Evolutionary conservation across 2,329 filamentous ascomycete species (phyloP).

Genomic region (Aspergillus novofumigatus): DNA sequence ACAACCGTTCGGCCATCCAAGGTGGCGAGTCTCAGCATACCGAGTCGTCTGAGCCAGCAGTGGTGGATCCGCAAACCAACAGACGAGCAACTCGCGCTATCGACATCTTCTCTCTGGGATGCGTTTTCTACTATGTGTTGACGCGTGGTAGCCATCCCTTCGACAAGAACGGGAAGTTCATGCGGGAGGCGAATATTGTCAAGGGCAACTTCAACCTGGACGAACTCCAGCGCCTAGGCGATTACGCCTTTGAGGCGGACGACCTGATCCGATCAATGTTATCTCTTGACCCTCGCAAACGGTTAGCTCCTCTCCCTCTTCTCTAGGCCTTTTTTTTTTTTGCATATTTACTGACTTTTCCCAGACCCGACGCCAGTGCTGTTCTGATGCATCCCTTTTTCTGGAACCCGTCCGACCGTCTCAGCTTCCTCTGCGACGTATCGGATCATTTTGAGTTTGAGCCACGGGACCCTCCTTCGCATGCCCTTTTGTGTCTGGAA

Average conservation of each 20-base stretch:
- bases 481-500: conserved; percentile 58
- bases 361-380: conserved; percentile 64
- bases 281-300: conserved; percentile 58
- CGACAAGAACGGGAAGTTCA: conserved; percentile 89
- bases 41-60: conserved; percentile 47
- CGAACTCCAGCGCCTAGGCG: conserved; percentile 69
- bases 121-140: conserved; percentile 99
- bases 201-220: conserved; percentile 74
- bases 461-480: conserved; percentile 73
- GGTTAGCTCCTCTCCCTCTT: conserved; percentile 33
- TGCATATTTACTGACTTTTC: conserved; percentile 10
- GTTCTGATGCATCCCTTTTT: conserved; percentile 96
- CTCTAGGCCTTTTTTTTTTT: neutral
- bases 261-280: conserved; percentile 84
- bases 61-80: conserved; percentile 54
- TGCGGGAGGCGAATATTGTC: conserved; percentile 95
- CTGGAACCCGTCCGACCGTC: conserved; percentile 83
- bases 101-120: conserved; percentile 93
- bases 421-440: conserved; percentile 91
- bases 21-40: conserved; percentile 35
- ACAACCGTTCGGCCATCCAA: conserved; percentile 46
- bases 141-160: conserved; percentile 90
- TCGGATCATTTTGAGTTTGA: conserved; percentile 97
- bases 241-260: conserved; percentile 80
- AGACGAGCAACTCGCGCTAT: conserved; percentile 91